A percentile compares a stretch with the other conserved stretches of the same genome.
These are phyloP conservation scores for Ceratocystis huliohia DNA, from an alignment of 2,329 filamentous ascomycete species.

Conservation along the genomic window DNA sequence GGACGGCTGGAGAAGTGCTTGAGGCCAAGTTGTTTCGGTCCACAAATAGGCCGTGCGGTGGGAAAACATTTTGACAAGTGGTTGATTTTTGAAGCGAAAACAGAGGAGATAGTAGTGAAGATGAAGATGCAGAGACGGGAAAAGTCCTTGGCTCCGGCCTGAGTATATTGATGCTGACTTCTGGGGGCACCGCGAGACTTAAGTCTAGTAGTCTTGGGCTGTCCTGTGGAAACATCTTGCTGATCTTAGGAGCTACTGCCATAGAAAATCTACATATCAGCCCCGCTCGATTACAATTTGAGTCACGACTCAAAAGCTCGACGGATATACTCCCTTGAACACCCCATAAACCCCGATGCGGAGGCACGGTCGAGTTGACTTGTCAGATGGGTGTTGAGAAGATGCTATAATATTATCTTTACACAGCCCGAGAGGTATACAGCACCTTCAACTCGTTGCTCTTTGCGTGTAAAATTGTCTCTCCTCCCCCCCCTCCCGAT, in stretches of 20 bases:
- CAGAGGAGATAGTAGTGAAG: not conserved
- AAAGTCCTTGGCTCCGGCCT: not conserved
- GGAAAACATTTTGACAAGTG: not conserved
- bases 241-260: too few relatives aligned
- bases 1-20: not conserved
- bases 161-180: not conserved
- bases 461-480: too few relatives aligned
- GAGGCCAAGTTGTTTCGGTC: not conserved
- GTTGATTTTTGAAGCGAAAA: not conserved
- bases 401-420: too few relatives aligned
- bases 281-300: not conserved
- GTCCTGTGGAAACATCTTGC: not conserved
- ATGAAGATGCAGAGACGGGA: not conserved
- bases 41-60: not conserved
- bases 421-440: too few relatives aligned
- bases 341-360: too few relatives aligned
- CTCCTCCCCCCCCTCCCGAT: too few relatives aligned
- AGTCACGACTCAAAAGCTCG: not conserved
- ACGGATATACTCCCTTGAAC: not conserved
- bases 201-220: not conserved
- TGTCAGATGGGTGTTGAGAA: too few relatives aligned
- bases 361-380: too few relatives aligned
- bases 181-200: not conserved
- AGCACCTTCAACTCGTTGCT: too few relatives aligned
- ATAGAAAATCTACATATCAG: too few relatives aligned